phyloP scores from a whole-genome alignment of 352 stramenopile genomes.

The Thalassiosira gravida region DNA sequence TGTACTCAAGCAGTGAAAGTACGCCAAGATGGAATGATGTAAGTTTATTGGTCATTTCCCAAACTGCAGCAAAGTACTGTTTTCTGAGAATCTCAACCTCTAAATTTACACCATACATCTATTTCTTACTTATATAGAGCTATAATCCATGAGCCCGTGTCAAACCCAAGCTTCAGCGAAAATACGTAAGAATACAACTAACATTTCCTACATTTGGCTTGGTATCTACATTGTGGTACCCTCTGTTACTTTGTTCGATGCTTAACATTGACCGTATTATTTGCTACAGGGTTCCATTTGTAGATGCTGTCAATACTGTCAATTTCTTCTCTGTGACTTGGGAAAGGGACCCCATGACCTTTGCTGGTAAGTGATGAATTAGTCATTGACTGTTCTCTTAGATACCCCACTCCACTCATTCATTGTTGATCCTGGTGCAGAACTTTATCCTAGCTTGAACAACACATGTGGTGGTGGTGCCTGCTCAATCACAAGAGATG shows the following conservation, averaged over 20 bases:
- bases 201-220: neutral
- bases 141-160: conserved; percentile 38
- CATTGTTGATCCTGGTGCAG: neutral
- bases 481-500: conserved; percentile 52
- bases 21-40: conserved; percentile 51
- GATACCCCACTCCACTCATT: neutral
- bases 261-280: no score
- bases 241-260: neutral
- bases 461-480: conserved; percentile 58
- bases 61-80: neutral
- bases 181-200: conserved; percentile 34
- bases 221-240: no score
- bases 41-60: neutral
- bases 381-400: neutral
- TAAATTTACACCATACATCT: neutral
- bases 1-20: conserved; percentile 58
- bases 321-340: conserved; percentile 63
- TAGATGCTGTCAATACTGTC: conserved; percentile 51
- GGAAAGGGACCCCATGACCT: conserved; percentile 53
- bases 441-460: conserved; percentile 47
- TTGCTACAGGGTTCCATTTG: conserved; percentile 17
- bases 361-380: conserved; percentile 11
- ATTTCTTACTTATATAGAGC: conserved; percentile 12
- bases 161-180: conserved; percentile 44
- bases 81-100: neutral